phyloP scores from a whole-genome alignment of 257 asterid species.

The Coffea eugenioides region DNA sequence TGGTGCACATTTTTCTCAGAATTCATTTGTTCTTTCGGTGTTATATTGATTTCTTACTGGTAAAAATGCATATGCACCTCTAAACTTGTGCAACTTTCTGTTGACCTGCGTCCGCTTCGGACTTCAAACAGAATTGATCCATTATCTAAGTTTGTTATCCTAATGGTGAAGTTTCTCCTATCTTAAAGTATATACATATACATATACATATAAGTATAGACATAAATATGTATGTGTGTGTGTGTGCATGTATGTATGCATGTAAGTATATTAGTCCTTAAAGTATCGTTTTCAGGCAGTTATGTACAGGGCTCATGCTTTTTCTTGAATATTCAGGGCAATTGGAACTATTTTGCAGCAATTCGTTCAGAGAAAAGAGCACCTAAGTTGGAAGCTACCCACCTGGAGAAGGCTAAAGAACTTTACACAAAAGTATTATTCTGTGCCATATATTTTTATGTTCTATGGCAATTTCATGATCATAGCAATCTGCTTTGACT shows the following conservation, averaged over 20 bases:
- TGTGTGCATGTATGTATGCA: too few species aligned
- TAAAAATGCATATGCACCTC: conserved; percentile 3
- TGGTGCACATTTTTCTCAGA: conserved; percentile 48
- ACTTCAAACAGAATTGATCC: neutral
- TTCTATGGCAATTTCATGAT: neutral
- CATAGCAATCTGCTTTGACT: neutral
- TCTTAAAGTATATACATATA: too few species aligned
- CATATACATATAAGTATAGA: too few species aligned
- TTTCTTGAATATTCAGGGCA: conserved; percentile 58
- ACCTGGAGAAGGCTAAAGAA: conserved; percentile 96
- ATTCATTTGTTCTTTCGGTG: conserved; percentile 1
- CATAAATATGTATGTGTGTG: too few species aligned
- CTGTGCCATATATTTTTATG: conserved; percentile 16
- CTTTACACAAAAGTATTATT: conserved; percentile 76
- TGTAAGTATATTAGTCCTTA: neutral
- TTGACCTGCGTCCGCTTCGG: conserved; percentile 1
- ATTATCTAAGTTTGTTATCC: neutral
- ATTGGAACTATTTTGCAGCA: conserved; percentile 83
- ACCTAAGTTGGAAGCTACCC: conserved; percentile 95
- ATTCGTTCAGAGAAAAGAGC: conserved; percentile 82
- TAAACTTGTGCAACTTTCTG: neutral
- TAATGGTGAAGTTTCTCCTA: neutral
- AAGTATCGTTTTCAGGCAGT: conserved; percentile 16
- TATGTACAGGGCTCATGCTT: conserved; percentile 22
- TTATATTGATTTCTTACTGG: neutral